phyloP scores from a whole-genome alignment of 208 protist species.

The Cochliopodium minus region DNA sequence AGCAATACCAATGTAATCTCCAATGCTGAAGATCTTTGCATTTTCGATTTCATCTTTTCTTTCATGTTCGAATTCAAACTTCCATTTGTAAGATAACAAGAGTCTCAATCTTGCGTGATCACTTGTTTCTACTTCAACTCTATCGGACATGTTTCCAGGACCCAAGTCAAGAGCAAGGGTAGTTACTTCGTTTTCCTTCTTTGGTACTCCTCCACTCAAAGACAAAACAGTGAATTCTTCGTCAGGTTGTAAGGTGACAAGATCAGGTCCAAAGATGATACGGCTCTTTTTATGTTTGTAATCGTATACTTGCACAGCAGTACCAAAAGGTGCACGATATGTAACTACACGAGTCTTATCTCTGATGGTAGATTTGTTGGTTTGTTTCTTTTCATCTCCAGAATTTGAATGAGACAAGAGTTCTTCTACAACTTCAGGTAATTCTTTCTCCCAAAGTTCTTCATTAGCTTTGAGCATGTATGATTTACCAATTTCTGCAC shows the following conservation, averaged over 20 bases:
- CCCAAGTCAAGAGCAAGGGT: background rate
- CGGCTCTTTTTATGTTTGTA: conserved; percentile 38
- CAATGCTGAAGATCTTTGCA: conserved; percentile 46
- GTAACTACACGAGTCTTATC: conserved; percentile 49
- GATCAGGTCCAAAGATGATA: conserved; percentile 53
- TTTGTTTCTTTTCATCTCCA: too few species aligned
- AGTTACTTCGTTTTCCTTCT: background rate
- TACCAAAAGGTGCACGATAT: too few species aligned
- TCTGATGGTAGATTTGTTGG: conserved; percentile 20
- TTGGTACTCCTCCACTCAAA: conserved; percentile 48
- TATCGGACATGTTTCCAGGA: conserved; percentile 6
- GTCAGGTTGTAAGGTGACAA: conserved; percentile 49
- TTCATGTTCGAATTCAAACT: conserved; percentile 48
- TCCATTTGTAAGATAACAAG: conserved; percentile 63
- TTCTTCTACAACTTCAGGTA: background rate
- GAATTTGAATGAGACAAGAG: too few species aligned
- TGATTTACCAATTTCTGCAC: conserved; percentile 30
- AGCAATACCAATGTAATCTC: conserved; percentile 57
- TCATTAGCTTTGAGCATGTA: conserved; percentile 50
- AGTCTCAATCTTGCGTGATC: conserved; percentile 60
- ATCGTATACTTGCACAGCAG: background rate
- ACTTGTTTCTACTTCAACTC: conserved; percentile 43
- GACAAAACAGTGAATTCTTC: conserved; percentile 57
- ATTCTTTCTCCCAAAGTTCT: conserved; percentile 23
- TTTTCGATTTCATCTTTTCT: conserved; percentile 28